Conservation (phyloP, 805 yeast genomes). For the Ascoidea rubescens region DNA sequence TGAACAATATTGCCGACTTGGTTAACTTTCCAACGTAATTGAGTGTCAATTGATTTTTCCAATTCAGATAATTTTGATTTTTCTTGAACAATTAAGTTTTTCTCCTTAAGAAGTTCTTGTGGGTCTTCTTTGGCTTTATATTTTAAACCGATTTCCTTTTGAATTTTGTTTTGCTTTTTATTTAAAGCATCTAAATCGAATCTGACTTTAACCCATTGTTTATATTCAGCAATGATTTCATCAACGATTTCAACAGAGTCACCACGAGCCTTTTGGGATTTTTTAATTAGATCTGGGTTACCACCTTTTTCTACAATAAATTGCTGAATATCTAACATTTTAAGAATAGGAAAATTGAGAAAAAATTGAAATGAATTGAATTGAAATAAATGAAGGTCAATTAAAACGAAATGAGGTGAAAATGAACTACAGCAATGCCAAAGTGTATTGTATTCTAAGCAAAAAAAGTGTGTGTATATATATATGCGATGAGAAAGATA, state of each 20-base stretch:
- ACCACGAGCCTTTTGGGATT: slow-evolving; percentile 88
- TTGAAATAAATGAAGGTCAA: too few species aligned
- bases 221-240: slow-evolving; percentile 84
- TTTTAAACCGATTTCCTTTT: slow-evolving; percentile 85
- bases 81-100: slow-evolving; percentile 57
- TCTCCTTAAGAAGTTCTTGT: slow-evolving; percentile 62
- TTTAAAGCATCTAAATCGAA: slow-evolving; percentile 84
- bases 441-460: too few species aligned
- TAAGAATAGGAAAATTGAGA: neutral
- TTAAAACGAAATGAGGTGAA: too few species aligned
- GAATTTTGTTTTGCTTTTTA: slow-evolving; percentile 78
- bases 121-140: slow-evolving; percentile 96
- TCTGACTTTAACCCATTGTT: slow-evolving; percentile 81
- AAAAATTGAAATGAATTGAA: too few species aligned
- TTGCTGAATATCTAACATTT: slow-evolving; percentile 83
- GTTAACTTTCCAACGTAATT: slow-evolving; percentile 68
- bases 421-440: too few species aligned
- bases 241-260: slow-evolving; percentile 91
- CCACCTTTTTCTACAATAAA: slow-evolving; percentile 97
- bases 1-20: slow-evolving; percentile 91
- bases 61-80: slow-evolving; percentile 51
- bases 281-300: slow-evolving; percentile 75
- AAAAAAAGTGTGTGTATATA: too few species aligned
- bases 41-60: slow-evolving; percentile 72
- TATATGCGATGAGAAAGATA: too few species aligned